Base-by-base conservation (phyloP, 2,329 filamentous ascomycete species). In the Bipolaris victoriae region DNA sequence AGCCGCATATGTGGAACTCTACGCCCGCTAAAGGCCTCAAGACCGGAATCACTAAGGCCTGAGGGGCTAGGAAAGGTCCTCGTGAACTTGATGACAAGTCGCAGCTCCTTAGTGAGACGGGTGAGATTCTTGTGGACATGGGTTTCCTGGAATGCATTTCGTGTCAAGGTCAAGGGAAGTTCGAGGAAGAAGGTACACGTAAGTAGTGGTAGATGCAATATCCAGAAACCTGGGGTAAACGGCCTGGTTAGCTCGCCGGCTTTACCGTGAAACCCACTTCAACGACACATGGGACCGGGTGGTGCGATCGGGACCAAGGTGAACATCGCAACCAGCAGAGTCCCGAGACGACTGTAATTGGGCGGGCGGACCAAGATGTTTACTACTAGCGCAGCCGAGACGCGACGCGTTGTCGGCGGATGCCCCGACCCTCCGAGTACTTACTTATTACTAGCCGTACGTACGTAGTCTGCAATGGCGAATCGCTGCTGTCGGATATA, bases 211-310 rank as follows among this genome's bases (percentile, higher is more conserved):
- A 13, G 10, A 13, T 31, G 11, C 29, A 31, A 10, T 13, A 5
- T 31, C 41, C 51, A 53, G 16, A 41, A 65, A 66, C 60, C 66
- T 49, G 66, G 67, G 66, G 65, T 61, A 60, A 56, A 6, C 44
- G 59, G 62, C 51, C 58, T 63, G 61, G 11, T 66, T 65, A 67
- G 61, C 55, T 55, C 46, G 49, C 52, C 58, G 50, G 55, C 55
- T 62, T 60, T 63, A 62, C 66, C 65, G 63, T 62, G 65, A 60
- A 63, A 55, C 36, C 57, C 55, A 56, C 39, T 49, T 60, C 48
- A 56, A 52, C 51, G 57, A 29, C 55, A 54, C 57, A 54, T 46
- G 18, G 15, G 24, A 31, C 49, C n/a, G 26, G 56, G 44, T 50
- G 49, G 45, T 44, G 45, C 49, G 36, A 60, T 63, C 61, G 61